Percentiles rank a stretch among this genome's conserved stretches.
phyloP scores from a whole-genome alignment of 169 alveolate genomes.

The Eimeria nieschulzi region DNA sequence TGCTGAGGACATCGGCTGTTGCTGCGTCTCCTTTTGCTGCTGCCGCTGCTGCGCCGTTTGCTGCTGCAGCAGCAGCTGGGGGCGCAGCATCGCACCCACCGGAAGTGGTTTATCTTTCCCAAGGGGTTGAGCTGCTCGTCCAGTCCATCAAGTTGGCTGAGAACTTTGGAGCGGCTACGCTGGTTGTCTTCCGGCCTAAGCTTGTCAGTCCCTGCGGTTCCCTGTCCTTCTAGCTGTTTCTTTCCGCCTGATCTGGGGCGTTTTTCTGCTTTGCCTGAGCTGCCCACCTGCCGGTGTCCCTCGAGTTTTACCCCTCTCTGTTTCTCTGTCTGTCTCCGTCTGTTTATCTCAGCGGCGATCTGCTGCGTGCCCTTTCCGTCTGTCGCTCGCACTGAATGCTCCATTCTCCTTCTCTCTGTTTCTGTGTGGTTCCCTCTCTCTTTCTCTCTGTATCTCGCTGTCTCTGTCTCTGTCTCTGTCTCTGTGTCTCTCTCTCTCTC shows the following conservation, averaged over 20 bases:
- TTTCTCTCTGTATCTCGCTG: too few relatives aligned
- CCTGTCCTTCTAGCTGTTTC: too few relatives aligned
- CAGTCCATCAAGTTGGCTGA: not conserved
- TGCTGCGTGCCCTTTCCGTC: too few relatives aligned
- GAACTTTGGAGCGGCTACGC: not conserved
- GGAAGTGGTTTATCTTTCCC: not conserved
- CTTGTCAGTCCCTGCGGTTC: not conserved
- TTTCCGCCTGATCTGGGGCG: too few relatives aligned
- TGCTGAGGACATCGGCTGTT: not conserved
- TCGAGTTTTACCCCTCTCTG: not conserved
- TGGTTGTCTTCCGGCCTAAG: not conserved
- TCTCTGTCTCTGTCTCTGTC: too few relatives aligned
- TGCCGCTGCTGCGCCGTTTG: not conserved
- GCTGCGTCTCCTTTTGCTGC: not conserved
- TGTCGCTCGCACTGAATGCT: too few relatives aligned
- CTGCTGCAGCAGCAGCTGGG: slow-evolving; percentile 11
- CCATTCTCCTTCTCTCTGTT: too few relatives aligned
- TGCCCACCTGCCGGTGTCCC: too few relatives aligned
- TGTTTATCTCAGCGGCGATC: too few relatives aligned
- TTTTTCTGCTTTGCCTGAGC: not conserved
- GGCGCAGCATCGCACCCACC: not conserved
- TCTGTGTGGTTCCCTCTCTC: too few relatives aligned
- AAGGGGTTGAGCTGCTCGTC: not conserved
- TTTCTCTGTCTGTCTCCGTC: not conserved
- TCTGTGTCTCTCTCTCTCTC: too few relatives aligned